A percentile compares a stretch with the other conserved stretches of the same genome.
Conservation (phyloP, 2,329 filamentous ascomycete genomes). For the Stagonosporopsis rhizophila region DNA sequence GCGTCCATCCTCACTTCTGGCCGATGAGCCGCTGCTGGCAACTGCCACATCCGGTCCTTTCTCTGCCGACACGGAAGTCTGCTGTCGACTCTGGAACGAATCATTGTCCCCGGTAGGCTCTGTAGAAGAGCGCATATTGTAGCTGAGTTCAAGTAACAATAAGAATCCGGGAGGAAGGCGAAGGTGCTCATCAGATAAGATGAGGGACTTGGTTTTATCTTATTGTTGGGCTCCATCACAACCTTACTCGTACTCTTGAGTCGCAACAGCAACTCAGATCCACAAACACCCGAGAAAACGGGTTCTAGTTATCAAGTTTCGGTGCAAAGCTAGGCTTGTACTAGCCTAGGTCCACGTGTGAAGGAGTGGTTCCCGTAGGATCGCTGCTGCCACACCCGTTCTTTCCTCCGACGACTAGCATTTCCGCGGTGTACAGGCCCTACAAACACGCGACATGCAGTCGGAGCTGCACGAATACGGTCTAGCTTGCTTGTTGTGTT, state of each 20-base stretch:
- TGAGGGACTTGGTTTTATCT: constrained; percentile 7
- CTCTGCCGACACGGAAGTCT: constrained; percentile 5
- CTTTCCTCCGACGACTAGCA: background rate
- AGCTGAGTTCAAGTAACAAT: background rate
- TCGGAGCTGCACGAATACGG: background rate
- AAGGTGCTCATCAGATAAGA: constrained; percentile 17
- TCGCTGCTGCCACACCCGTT: background rate
- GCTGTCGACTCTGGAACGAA: constrained; percentile 4
- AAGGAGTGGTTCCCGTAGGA: background rate
- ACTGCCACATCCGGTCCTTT: constrained; percentile 11
- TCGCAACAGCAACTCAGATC: background rate
- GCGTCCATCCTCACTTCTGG: constrained; percentile 8
- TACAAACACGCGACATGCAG: background rate
- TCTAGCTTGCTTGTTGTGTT: background rate
- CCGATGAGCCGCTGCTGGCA: constrained; percentile 17
- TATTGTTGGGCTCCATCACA: background rate
- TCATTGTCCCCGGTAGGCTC: constrained; percentile 5
- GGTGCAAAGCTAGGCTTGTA: background rate
- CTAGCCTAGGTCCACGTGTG: background rate
- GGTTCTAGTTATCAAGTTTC: background rate
- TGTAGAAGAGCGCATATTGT: constrained; percentile 11
- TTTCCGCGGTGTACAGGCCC: background rate
- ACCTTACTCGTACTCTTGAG: constrained; percentile 3
- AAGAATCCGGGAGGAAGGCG: background rate
- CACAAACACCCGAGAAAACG: constrained; percentile 6